Base-by-base conservation (phyloP, 2,329 filamentous ascomycete genomes). In the Diaporthe citriasiana region DNA sequence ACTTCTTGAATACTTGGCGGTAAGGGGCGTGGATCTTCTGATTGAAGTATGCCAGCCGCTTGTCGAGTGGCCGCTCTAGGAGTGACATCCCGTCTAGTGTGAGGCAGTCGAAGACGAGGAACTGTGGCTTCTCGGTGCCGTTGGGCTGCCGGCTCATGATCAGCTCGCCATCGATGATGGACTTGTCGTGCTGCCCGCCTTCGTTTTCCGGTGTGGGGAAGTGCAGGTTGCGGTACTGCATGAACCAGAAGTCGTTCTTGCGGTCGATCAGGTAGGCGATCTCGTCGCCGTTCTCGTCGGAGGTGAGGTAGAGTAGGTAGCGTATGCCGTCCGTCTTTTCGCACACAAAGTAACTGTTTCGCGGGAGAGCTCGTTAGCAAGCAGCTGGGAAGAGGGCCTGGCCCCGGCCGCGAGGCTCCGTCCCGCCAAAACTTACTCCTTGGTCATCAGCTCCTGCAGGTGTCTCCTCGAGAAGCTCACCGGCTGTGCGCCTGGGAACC, bases 321-420 rank as follows among this genome's bases (percentile, higher is more conserved):
- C 97, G 92, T 76, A 98, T 94, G 71, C 97, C 97, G 81, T 99
- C 97, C 0, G 96, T 98, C 86, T 99, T 99, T 84, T 99, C 97
- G 87, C 96, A 98, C 77, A 99, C 93, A 82, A 95, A 99, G 86
- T 98, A 99, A 84, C 91, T 93, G 76, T 69, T 42, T 15, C 30
- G 53, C 45, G 63, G 47, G n/a, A 35, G 5, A 38, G 5, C 30
- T 13, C 13, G 30, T 73, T 35, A 47, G 70, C 42, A 17, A 73
- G 53, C 22, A 3, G 1, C 17, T 19, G 70, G 6, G 40, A 25
- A 7, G 30, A 19, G 33, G 5, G n/a, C 6, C 19, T 35, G 6
- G 33, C 3, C 4, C n/a, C 7, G 25, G 19, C 47, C 19, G 5
- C 17, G 27, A 12, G 30, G 19, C 10, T 7, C 35, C 3, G 25